Percentiles rank a stretch among this genome's conserved stretches.
These are phyloP conservation scores for Stellera chamaejasme DNA, from an alignment of 345 rosid genomes.

Conservation along the genomic window DNA sequence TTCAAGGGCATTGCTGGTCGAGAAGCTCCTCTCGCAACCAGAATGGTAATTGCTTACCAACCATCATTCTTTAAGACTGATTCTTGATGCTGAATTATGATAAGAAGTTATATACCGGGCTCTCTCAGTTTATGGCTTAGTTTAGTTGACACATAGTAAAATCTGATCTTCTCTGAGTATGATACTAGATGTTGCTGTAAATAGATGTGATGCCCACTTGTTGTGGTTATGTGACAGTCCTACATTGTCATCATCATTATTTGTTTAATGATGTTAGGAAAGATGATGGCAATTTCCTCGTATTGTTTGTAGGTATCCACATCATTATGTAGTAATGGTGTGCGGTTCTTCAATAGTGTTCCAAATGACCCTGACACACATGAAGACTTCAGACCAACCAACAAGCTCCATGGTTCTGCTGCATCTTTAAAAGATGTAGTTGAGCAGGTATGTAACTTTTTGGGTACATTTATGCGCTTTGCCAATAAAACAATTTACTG, in stretches of 20 bases:
- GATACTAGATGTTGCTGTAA: not conserved
- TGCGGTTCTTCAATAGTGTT: constrained; percentile 36
- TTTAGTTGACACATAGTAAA: no score
- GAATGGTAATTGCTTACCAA: constrained; percentile 30
- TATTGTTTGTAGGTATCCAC: constrained; percentile 37
- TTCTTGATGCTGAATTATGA: not conserved
- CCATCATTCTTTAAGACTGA: not conserved
- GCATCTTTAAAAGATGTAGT: constrained; percentile 57
- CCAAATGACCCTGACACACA: constrained; percentile 80
- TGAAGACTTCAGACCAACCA: constrained; percentile 70
- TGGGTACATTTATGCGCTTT: not conserved
- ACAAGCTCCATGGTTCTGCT: constrained; percentile 41
- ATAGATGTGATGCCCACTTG: not conserved
- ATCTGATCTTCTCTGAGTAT: not conserved
- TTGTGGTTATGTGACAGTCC: not conserved
- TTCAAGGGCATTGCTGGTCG: constrained; percentile 36
- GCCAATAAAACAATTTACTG: not conserved
- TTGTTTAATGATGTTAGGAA: not conserved
- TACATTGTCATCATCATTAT: not conserved
- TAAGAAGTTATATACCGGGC: not conserved
- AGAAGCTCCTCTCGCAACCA: constrained; percentile 31
- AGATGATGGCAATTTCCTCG: not conserved
- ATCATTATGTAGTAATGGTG: constrained; percentile 27
- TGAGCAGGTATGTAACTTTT: constrained; percentile 45
- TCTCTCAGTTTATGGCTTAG: no score